phyloP scores from a whole-genome alignment of 208 protist genomes.

The Borovskyia barvae region DNA sequence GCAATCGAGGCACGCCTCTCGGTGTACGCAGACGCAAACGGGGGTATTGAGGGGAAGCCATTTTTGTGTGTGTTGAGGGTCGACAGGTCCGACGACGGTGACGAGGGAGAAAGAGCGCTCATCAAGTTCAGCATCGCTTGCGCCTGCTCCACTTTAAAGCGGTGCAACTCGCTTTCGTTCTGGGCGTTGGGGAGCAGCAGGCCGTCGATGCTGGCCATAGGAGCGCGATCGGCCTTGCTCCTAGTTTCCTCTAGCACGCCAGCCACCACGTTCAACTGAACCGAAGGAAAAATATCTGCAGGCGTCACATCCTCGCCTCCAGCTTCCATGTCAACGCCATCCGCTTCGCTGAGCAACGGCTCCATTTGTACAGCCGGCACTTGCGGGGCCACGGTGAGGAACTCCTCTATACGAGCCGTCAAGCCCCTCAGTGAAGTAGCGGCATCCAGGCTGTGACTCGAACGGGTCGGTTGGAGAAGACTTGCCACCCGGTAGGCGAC shows the following conservation, averaged over 20 bases:
- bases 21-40: not conserved
- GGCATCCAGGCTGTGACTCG: slow-evolving; percentile 1
- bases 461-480: slow-evolving; percentile 21
- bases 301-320: not conserved
- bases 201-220: slow-evolving; percentile 23
- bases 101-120: slow-evolving; percentile 40
- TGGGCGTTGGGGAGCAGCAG: slow-evolving; percentile 64
- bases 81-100: too few species aligned
- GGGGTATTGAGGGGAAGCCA: too few species aligned
- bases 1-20: not conserved
- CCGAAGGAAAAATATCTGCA: slow-evolving; percentile 7
- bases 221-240: not conserved
- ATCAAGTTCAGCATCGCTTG: slow-evolving; percentile 77
- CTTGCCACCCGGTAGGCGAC: slow-evolving; percentile 30
- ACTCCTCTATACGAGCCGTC: slow-evolving; percentile 50
- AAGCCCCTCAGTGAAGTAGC: slow-evolving; percentile 36
- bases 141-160: slow-evolving; percentile 53
- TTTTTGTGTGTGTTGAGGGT: too few species aligned
- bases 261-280: slow-evolving; percentile 80
- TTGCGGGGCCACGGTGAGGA: slow-evolving; percentile 42
- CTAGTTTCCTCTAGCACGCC: slow-evolving; percentile 70
- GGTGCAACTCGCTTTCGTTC: slow-evolving; percentile 47
- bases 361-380: slow-evolving; percentile 65
- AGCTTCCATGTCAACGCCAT: not conserved
- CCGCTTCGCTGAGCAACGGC: slow-evolving; percentile 7